Percentiles rank a stretch among this genome's conserved stretches.
These are phyloP conservation scores for Ophioceras dolichostomum DNA, from an alignment of 2,329 filamentous ascomycete genomes.

Conservation along the genomic window DNA sequence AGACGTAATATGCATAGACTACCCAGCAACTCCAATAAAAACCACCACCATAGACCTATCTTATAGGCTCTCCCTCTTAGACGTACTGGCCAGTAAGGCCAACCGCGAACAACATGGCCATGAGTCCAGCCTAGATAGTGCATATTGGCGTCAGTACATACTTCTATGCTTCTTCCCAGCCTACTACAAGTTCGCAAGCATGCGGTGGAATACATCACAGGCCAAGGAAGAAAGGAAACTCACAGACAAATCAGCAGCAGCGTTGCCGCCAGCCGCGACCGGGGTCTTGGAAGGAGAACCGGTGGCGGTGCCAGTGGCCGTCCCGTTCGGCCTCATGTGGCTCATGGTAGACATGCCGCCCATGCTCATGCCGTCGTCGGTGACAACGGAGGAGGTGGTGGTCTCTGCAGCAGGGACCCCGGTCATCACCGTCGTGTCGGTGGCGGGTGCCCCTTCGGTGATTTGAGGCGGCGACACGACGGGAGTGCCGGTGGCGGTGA, in stretches of 20 bases:
- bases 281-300: not conserved
- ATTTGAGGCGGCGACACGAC: not conserved
- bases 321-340: not conserved
- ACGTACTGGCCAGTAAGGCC: slow-evolving; percentile 2
- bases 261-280: slow-evolving; percentile 1
- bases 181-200: not conserved
- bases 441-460: too few relatives aligned
- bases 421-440: not conserved
- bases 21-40: too few relatives aligned
- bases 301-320: not conserved
- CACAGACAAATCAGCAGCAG: not conserved
- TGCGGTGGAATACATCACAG: not conserved
- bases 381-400: too few relatives aligned
- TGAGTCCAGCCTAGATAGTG: slow-evolving; percentile 1
- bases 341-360: slow-evolving; percentile 1
- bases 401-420: not conserved
- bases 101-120: not conserved
- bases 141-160: not conserved
- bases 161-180: not conserved
- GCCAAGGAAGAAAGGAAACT: not conserved
- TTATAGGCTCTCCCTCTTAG: too few relatives aligned
- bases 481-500: not conserved
- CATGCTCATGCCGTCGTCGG: not conserved
- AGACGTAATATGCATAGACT: too few relatives aligned
- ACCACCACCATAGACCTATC: too few relatives aligned